These are phyloP conservation scores for Thermochaetoides thermophila DNA, from an alignment of 495 filamentous ascomycete species.

Conservation along the genomic window DNA sequence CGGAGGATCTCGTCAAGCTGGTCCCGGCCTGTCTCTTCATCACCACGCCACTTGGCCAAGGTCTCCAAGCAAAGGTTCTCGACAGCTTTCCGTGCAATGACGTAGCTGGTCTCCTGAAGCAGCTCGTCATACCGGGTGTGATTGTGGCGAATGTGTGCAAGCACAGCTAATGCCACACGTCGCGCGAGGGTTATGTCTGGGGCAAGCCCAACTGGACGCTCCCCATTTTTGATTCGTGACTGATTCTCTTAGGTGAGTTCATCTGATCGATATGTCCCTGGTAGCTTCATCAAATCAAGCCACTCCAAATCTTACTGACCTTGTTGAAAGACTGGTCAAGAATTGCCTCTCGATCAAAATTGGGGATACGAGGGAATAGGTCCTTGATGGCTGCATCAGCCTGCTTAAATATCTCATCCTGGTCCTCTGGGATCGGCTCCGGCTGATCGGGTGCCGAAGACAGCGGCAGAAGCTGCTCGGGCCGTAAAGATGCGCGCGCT, in stretches of 20 bases:
- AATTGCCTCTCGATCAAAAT: constrained; percentile 60
- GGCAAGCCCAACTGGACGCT: constrained; percentile 48
- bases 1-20: constrained; percentile 67
- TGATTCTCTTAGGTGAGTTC: constrained; percentile 4
- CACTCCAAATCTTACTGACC: constrained; percentile 38
- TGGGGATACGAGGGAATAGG: constrained; percentile 74
- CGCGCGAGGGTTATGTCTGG: constrained; percentile 50
- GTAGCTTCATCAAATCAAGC: too few species aligned
- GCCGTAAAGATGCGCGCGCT: constrained; percentile 21
- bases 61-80: constrained; percentile 56
- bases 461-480: constrained; percentile 8
- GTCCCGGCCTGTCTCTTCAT: constrained; percentile 61
- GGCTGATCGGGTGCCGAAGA: constrained; percentile 16
- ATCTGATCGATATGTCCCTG: too few species aligned
- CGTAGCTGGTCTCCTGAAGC: constrained; percentile 46
- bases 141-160: constrained; percentile 72
- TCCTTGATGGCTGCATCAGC: constrained; percentile 62
- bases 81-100: constrained; percentile 54
- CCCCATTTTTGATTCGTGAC: constrained; percentile 27
- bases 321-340: constrained; percentile 73
- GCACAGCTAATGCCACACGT: constrained; percentile 67
- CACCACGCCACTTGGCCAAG: constrained; percentile 76
- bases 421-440: constrained; percentile 39
- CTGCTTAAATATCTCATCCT: constrained; percentile 54
- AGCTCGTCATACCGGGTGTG: constrained; percentile 80